Evolutionary conservation across 805 yeast genomes (phyloP), one percentile per base, ranked within the genome.

Genomic region (Candida xiaguanensis): DNA sequence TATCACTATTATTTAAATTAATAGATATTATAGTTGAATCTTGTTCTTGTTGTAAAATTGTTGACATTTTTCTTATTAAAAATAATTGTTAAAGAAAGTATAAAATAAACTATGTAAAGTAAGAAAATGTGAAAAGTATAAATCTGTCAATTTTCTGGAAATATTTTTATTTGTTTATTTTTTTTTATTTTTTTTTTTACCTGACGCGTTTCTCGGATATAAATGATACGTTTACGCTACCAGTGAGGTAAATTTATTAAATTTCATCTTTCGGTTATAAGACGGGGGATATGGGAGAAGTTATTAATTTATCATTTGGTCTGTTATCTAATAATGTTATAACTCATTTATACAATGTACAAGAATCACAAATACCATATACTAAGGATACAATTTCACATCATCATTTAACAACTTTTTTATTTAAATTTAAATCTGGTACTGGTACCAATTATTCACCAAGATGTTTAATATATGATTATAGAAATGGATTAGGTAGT

Each of bases 321-420:
- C 90, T 85, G 8, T 53, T 69, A 15, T 74, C 96, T 0, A 86
- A 86, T 50, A 91, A 85, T 56, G 57, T 86, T n/a, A 58, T 76
- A 2, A 75, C 95, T 0, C 96, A 87, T 50, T 82, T 86, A 54
- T 86, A 80, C 67, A 91, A 93, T 52, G 59, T 75, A 9, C 95
- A 88, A 57, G 95, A 87, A 41, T 59, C 76, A 8, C 80, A 77
- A 51, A 70, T 83, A 31, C 80, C 78, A 22, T 83, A 74, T 53
- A 56, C 58, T n/a, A 53, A 55, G 26, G 51, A 56, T 3, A 60
- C 71, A 3, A 75, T 72, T 43, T 74, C 82, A 2, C 38, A 61
- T 66, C 80, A 67, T 31, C 58, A 68, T 7, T 72, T 72, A 38
- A 59, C 76, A 0, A 73, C 75, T 0, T 67, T 65, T 48, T 56